A percentile compares a stretch with the other conserved stretches of the same genome.
phyloP scores from a whole-genome alignment of 371 early-diverging fungal genomes.

The Actinomortierella ambigua region DNA sequence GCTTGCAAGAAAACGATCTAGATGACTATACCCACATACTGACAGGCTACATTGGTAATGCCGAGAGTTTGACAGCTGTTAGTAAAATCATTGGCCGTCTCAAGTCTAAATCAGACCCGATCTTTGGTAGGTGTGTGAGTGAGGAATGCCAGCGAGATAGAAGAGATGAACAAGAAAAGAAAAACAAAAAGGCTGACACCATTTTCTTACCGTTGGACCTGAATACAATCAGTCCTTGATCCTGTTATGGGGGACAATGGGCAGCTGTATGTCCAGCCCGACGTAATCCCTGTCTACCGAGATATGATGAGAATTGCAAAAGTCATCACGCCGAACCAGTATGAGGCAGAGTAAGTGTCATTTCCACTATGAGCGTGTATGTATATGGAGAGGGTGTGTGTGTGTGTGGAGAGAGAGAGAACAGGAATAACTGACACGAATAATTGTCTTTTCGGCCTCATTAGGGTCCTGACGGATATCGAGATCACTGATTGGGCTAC shows the following conservation, averaged over 20 bases:
- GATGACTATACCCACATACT: slow-evolving; percentile 81
- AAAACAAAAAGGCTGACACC: background rate
- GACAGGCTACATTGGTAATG: slow-evolving; percentile 86
- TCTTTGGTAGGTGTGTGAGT: slow-evolving; percentile 44
- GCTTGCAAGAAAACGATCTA: slow-evolving; percentile 75
- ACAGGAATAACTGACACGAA: background rate
- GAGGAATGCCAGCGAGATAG: background rate
- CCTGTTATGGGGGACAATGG: slow-evolving; percentile 95
- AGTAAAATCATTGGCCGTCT: slow-evolving; percentile 57
- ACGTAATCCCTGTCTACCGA: slow-evolving; percentile 81
- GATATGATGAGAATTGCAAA: slow-evolving; percentile 71
- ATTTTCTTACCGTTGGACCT: background rate
- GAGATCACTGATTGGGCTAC: slow-evolving; percentile 57
- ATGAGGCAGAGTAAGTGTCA: slow-evolving; percentile 86
- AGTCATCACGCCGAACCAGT: slow-evolving; percentile 91
- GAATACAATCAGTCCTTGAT: slow-evolving; percentile 87
- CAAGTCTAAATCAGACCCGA: slow-evolving; percentile 49
- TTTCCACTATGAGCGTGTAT: no score
- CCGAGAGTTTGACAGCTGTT: slow-evolving; percentile 69
- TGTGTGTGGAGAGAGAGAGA: background rate
- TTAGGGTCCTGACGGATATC: slow-evolving; percentile 66
- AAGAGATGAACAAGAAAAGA: background rate
- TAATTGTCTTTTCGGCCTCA: background rate
- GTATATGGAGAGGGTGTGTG: no score
- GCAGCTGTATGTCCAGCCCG: slow-evolving; percentile 80